phyloP scores from a whole-genome alignment of 2,329 filamentous ascomycete species.

The Aureobasidium sp. region DNA sequence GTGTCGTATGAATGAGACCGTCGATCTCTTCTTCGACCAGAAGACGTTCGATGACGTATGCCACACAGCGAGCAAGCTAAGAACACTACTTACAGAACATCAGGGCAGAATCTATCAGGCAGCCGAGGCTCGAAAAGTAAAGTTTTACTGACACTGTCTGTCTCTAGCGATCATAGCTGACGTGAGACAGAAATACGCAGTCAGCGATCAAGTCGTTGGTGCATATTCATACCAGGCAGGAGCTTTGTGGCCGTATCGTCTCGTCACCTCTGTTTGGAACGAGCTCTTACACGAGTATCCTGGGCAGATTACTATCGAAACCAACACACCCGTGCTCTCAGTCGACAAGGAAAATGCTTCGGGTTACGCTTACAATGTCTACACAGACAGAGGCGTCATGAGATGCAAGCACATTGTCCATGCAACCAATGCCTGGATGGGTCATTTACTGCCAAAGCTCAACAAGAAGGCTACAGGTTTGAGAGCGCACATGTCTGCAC shows the following conservation, averaged over 20 bases:
- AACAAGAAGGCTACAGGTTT: slow-evolving; percentile 1
- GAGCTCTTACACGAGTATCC: not conserved
- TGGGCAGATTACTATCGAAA: slow-evolving; percentile 22
- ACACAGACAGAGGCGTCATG: slow-evolving; percentile 19
- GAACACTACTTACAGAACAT: not conserved
- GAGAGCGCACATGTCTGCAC: slow-evolving; percentile 2
- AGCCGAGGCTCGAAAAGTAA: not conserved
- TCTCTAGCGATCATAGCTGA: no score
- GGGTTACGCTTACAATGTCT: slow-evolving; percentile 22
- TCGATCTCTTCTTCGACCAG: not conserved
- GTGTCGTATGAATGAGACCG: not conserved
- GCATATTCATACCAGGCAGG: not conserved
- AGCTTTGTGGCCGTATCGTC: not conserved
- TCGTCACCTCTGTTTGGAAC: not conserved
- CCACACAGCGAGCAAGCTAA: not conserved
- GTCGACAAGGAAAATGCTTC: slow-evolving; percentile 20
- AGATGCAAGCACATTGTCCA: slow-evolving; percentile 19
- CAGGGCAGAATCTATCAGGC: not conserved
- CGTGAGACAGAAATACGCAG: not conserved
- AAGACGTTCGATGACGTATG: not conserved
- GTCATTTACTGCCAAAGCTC: slow-evolving; percentile 21
- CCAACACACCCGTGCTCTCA: slow-evolving; percentile 23
- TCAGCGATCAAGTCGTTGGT: not conserved
- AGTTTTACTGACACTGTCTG: no score
- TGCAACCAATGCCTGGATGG: slow-evolving; percentile 22